Conservation (phyloP, 805 yeast genomes). For the Zygosaccharomyces lentus region DNA sequence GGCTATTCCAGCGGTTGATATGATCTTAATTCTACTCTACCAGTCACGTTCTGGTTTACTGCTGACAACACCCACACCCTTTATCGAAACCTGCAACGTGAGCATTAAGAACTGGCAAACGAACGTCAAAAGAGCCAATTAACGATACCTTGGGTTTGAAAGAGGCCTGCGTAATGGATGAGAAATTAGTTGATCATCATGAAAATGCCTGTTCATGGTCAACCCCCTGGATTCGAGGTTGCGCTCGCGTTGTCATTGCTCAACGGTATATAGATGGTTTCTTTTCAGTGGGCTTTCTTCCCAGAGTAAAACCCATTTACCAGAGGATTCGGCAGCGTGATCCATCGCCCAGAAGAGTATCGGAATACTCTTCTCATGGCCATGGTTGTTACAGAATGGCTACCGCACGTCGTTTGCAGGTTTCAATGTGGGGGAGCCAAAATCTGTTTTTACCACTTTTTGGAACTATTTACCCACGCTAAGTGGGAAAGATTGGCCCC, state of each 20-base stretch:
- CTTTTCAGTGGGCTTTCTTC: slow-evolving; percentile 16
- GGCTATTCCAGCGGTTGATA: neutral
- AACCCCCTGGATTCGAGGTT: slow-evolving; percentile 5
- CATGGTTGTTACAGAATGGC: neutral
- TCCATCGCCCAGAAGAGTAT: neutral
- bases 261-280: slow-evolving; percentile 6
- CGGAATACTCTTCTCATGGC: neutral
- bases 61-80: neutral
- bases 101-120: neutral
- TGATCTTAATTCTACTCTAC: neutral
- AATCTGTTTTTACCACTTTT: slow-evolving; percentile 1
- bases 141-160: slow-evolving; percentile 10
- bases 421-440: neutral
- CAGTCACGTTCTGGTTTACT: neutral
- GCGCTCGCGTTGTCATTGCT: neutral
- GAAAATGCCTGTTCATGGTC: slow-evolving; percentile 10
- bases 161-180: slow-evolving; percentile 12
- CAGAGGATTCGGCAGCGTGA: neutral
- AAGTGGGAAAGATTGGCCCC: neutral
- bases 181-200: slow-evolving; percentile 3
- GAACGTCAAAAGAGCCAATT: neutral
- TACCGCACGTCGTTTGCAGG: neutral
- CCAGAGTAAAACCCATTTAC: slow-evolving; percentile 17
- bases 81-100: neutral
- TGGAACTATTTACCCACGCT: slow-evolving; percentile 4